Conservation (phyloP, 495 filamentous ascomycete genomes). For the Daldinia decipiens region DNA sequence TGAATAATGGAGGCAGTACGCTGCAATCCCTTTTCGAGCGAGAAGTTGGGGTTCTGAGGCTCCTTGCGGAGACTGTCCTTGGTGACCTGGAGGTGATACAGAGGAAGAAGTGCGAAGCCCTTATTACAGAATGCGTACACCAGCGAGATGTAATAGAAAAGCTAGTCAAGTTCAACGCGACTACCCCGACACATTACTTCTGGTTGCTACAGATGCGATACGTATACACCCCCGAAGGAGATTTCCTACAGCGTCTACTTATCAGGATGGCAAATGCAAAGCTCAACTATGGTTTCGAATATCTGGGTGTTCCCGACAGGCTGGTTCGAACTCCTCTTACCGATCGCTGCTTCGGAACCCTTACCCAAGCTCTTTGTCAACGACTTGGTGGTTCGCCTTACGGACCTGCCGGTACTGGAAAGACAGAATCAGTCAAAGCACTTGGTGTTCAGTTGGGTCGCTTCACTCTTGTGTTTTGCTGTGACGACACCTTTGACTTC, state of each 20-base stretch:
- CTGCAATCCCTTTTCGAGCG: constrained; percentile 75
- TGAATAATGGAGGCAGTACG: constrained; percentile 73
- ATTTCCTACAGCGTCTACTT: constrained; percentile 82
- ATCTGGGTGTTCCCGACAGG: constrained; percentile 93
- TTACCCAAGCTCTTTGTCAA: constrained; percentile 95
- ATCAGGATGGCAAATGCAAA: constrained; percentile 98
- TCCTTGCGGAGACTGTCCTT: constrained; percentile 89
- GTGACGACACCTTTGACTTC: constrained; percentile 99
- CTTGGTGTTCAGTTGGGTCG: constrained; percentile 94
- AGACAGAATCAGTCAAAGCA: constrained; percentile 98
- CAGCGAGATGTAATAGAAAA: constrained; percentile 92
- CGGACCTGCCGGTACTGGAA: constrained; percentile 97
- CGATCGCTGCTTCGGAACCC: constrained; percentile 96
- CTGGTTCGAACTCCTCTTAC: constrained; percentile 96
- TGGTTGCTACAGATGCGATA: constrained; percentile 99
- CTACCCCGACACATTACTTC: constrained; percentile 81
- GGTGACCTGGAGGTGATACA: constrained; percentile 86
- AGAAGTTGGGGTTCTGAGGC: constrained; percentile 79
- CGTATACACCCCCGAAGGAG: constrained; percentile 82
- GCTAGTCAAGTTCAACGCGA: constrained; percentile 77
- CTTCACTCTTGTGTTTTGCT: constrained; percentile 98
- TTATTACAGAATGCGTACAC: constrained; percentile 98
- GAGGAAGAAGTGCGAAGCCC: constrained; percentile 95
- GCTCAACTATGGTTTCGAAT: constrained; percentile 96
- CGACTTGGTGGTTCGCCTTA: constrained; percentile 96